Conservation (phyloP, 805 yeast genomes). For the Kregervanrija delftensis region DNA sequence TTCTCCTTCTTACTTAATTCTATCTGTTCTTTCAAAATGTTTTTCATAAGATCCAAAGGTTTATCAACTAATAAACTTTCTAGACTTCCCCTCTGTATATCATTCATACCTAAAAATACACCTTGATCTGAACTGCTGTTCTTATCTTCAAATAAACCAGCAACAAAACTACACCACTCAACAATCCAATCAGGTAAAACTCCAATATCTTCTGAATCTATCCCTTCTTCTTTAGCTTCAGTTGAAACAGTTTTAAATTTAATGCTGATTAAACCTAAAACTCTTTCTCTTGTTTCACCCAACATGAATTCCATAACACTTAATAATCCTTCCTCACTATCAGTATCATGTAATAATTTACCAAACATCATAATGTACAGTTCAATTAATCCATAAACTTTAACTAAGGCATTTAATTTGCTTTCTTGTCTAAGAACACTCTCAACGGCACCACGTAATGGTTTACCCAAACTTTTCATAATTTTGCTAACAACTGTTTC, state of each 20-base stretch:
- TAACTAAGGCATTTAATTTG: slow-evolving; percentile 46
- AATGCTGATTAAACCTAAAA: slow-evolving; percentile 33
- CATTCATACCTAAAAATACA: slow-evolving; percentile 33
- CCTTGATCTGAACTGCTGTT: slow-evolving; percentile 22
- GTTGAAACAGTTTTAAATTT: slow-evolving; percentile 29
- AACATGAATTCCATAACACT: slow-evolving; percentile 27
- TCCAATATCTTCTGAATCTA: slow-evolving; percentile 39
- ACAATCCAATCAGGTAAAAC: slow-evolving; percentile 81
- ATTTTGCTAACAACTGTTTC: slow-evolving; percentile 39
- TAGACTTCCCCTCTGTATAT: slow-evolving; percentile 30
- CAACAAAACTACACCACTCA: slow-evolving; percentile 54
- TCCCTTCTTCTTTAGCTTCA: slow-evolving; percentile 22
- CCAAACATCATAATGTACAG: slow-evolving; percentile 66
- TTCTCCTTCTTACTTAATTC: slow-evolving; percentile 22
- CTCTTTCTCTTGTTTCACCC: slow-evolving; percentile 30
- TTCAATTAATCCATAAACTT: slow-evolving; percentile 55
- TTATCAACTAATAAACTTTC: slow-evolving; percentile 37
- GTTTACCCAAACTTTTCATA: slow-evolving; percentile 50
- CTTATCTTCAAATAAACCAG: slow-evolving; percentile 47
- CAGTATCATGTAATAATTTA: slow-evolving; percentile 29
- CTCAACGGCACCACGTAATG: slow-evolving; percentile 57
- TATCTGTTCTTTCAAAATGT: slow-evolving; percentile 13
- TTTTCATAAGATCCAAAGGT: slow-evolving; percentile 35
- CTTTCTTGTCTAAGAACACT: slow-evolving; percentile 62
- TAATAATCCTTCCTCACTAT: slow-evolving; percentile 13